Conservation (phyloP, 345 rosid species). For the Murraya paniculata region DNA sequence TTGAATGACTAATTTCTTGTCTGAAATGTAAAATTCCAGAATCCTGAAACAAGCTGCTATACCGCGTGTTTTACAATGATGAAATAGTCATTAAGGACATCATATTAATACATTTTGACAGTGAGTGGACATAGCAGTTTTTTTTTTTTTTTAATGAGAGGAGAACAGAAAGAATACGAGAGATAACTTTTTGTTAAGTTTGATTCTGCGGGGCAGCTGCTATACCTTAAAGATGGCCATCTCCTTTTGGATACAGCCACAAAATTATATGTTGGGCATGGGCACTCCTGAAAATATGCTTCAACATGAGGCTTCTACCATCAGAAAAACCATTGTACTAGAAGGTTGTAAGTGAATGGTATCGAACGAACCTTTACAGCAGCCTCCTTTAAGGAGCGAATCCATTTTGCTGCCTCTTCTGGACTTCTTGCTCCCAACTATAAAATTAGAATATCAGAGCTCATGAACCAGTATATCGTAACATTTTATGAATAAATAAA, state of each 20-base stretch:
- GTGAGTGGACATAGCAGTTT: too few species aligned
- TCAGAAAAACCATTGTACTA: not conserved
- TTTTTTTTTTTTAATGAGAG: not conserved
- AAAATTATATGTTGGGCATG: conserved; percentile 43
- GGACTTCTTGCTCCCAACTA: conserved; percentile 94
- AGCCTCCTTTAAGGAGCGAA: conserved; percentile 59
- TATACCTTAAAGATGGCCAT: conserved; percentile 51
- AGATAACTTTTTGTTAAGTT: not conserved
- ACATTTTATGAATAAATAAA: not conserved
- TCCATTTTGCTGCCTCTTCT: conserved; percentile 96
- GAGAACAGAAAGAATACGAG: not conserved
- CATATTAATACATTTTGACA: not conserved
- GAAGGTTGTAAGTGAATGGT: not conserved
- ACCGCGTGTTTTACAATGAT: not conserved
- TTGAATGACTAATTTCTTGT: not conserved
- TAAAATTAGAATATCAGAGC: conserved; percentile 7
- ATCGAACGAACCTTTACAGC: conserved; percentile 72
- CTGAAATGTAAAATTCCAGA: not conserved
- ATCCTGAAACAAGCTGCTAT: not conserved
- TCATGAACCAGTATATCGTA: not conserved
- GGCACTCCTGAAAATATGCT: conserved; percentile 41
- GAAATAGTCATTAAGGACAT: not conserved
- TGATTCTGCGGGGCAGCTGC: not conserved
- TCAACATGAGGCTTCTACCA: conserved; percentile 17
- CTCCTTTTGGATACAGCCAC: conserved; percentile 51